A percentile compares a stretch with the other conserved stretches of the same genome.
phyloP scores from a whole-genome alignment of 495 filamentous ascomycete genomes.

The Neurospora sp. region DNA sequence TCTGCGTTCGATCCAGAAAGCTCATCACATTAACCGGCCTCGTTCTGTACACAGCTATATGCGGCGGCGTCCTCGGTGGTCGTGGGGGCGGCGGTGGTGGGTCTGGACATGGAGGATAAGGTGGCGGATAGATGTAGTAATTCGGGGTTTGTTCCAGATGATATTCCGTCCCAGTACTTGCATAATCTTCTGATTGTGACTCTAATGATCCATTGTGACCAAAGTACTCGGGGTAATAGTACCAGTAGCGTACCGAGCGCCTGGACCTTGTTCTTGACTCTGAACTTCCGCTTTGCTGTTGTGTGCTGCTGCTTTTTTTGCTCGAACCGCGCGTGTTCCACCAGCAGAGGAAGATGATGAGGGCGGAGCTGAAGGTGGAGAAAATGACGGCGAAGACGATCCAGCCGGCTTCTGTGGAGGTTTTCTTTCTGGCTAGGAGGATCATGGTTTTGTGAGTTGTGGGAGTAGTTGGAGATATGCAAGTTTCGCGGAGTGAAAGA shows the following conservation, averaged over 20 bases:
- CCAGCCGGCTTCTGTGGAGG: neutral
- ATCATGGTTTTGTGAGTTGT: neutral
- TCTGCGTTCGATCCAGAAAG: neutral
- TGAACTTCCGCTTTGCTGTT: neutral
- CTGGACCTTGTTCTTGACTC: neutral
- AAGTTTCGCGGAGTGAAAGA: neutral
- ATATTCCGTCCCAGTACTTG: neutral
- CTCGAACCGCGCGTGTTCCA: neutral
- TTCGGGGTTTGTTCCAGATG: neutral
- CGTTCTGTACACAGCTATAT: neutral
- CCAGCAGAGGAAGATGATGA: neutral
- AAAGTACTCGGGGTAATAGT: neutral
- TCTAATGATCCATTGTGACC: neutral
- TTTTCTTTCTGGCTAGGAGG: neutral
- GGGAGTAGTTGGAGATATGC: neutral
- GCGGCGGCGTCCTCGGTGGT: neutral
- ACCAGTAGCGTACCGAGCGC: neutral
- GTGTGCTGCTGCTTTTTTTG: neutral
- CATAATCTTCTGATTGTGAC: neutral
- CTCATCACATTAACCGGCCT: neutral
- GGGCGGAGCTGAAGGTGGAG: neutral
- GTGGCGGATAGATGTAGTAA: neutral
- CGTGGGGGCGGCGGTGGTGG: neutral
- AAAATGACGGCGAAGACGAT: neutral
- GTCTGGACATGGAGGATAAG: neutral